Conservation (phyloP, 768 basidiomycete species). For the Polyporus arcularius region DNA sequence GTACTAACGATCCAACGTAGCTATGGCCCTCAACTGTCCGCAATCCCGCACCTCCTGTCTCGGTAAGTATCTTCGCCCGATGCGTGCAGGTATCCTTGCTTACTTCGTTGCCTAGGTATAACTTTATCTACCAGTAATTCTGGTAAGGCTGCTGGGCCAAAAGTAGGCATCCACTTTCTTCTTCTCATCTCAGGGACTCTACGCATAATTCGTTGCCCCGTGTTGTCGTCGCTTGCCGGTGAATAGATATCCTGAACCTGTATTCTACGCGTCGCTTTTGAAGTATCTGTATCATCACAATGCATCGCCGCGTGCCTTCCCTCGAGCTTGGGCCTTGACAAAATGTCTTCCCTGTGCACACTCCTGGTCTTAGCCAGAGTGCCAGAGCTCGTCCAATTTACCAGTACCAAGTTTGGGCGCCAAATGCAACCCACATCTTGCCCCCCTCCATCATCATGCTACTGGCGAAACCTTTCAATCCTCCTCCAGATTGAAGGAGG, state of each 20-base stretch:
- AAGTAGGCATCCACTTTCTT: background rate
- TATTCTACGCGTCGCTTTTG: background rate
- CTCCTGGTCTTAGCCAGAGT: no score
- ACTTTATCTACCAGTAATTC: constrained; percentile 74
- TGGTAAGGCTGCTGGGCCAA: background rate
- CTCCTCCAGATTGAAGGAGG: no score
- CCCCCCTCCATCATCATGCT: no score
- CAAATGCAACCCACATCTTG: no score
- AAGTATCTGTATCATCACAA: no score
- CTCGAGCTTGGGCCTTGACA: no score
- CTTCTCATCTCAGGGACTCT: background rate
- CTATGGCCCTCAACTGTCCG: constrained; percentile 92
- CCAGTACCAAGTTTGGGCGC: no score
- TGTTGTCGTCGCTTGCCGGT: background rate
- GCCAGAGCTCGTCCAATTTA: no score
- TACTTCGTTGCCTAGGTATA: constrained; percentile 41
- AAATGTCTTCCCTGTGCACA: no score
- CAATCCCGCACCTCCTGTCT: constrained; percentile 90
- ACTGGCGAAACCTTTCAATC: no score
- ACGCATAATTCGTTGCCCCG: background rate
- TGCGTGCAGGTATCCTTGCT: background rate
- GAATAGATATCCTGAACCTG: background rate
- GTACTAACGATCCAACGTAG: constrained; percentile 31
- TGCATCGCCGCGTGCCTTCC: no score
- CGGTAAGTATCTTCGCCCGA: constrained; percentile 45